A percentile compares a stretch with the other conserved stretches of the same genome.
Conservation (phyloP, 331 rosid genomes). For the Quercus lobata region DNA sequence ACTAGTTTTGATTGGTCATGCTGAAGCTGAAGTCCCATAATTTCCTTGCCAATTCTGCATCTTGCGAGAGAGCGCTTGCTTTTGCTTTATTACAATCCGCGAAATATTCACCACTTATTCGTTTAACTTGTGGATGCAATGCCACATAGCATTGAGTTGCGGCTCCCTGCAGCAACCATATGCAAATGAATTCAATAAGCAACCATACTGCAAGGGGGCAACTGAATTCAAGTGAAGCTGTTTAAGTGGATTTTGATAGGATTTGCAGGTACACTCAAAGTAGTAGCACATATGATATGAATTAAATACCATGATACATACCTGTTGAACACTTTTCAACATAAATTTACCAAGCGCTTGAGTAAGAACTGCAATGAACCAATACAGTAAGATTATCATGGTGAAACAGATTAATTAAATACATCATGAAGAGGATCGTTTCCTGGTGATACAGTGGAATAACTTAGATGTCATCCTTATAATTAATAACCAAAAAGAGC, state of each 20-base stretch:
- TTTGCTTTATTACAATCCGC: conserved; percentile 55
- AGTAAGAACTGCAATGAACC: conserved; percentile 47
- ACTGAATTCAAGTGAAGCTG: background rate
- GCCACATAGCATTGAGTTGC: conserved; percentile 90
- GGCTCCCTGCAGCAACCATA: conserved; percentile 58
- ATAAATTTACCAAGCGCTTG: conserved; percentile 45
- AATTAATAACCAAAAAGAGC: no score
- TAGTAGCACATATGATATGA: background rate
- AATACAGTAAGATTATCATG: conserved; percentile 11
- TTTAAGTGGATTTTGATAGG: background rate
- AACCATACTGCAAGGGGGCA: background rate
- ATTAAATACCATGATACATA: conserved; percentile 19
- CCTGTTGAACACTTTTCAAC: conserved; percentile 76
- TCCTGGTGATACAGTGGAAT: no score
- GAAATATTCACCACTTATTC: conserved; percentile 80
- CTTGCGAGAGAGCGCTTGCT: conserved; percentile 46
- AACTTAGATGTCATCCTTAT: no score
- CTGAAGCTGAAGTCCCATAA: conserved; percentile 83
- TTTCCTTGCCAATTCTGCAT: conserved; percentile 56
- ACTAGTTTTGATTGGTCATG: conserved; percentile 47
- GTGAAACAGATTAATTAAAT: background rate
- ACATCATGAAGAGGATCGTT: no score
- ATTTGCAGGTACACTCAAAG: background rate
- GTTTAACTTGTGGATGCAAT: conserved; percentile 74
- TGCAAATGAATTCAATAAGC: conserved; percentile 9